Percentiles rank a stretch among this genome's conserved stretches.
Conservation (phyloP, 352 stramenopile species). For the Aphanomyces invadans region DNA sequence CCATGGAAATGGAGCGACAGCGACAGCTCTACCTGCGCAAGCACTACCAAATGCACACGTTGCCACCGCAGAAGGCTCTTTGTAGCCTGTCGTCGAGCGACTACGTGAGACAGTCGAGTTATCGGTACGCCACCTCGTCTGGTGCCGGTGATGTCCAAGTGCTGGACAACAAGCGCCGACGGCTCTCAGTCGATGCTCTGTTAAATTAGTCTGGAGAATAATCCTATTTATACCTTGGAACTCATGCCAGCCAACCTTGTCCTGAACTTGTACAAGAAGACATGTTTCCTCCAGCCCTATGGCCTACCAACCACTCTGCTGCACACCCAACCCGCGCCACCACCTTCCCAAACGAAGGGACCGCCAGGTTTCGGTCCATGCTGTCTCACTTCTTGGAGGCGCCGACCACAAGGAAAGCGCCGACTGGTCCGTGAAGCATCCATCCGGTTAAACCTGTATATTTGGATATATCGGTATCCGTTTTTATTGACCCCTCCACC, state of each 20-base stretch:
- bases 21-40: slow-evolving; percentile 18
- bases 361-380: too few species aligned
- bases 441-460: slow-evolving; percentile 16
- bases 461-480: not conserved
- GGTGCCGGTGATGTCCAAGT: slow-evolving; percentile 1
- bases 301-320: too few species aligned
- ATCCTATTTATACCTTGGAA: not conserved
- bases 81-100: not conserved
- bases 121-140: not conserved
- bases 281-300: too few species aligned
- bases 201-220: slow-evolving; percentile 3
- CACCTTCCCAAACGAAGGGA: not conserved
- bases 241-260: not conserved
- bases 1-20: slow-evolving; percentile 20
- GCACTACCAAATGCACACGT: slow-evolving; percentile 15
- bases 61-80: slow-evolving; percentile 7
- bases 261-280: too few species aligned
- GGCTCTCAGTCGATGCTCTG: slow-evolving; percentile 19
- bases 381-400: too few species aligned
- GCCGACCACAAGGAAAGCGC: too few species aligned
- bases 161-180: slow-evolving; percentile 21
- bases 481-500: slow-evolving; percentile 2
- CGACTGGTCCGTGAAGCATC: too few species aligned
- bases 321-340: too few species aligned
- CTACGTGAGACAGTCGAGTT: not conserved